A percentile compares a stretch with the other conserved stretches of the same genome.
Evolutionary conservation across 345 rosid genomes (phyloP).

Genomic region (Heritiera fomes): DNA sequence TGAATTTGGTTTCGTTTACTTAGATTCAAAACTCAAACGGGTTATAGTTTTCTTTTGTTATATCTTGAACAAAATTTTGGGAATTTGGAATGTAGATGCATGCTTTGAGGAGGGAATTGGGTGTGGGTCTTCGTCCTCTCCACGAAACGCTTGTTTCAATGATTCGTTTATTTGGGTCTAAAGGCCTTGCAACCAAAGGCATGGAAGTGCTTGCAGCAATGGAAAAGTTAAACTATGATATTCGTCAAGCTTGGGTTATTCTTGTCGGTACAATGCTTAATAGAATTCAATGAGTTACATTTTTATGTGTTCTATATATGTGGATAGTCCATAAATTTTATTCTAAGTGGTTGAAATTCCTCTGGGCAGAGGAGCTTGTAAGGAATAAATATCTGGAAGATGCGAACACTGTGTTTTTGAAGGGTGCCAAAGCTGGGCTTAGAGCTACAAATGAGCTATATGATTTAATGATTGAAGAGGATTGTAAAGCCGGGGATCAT

Average conservation of each 20-base stretch:
- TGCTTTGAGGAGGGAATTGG: slow-evolving; percentile 78
- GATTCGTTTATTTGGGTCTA: slow-evolving; percentile 68
- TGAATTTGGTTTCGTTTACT: background rate
- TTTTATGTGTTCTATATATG: background rate
- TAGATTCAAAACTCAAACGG: background rate
- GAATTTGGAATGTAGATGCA: slow-evolving; percentile 56
- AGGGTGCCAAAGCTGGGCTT: slow-evolving; percentile 78
- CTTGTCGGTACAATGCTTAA: slow-evolving; percentile 68
- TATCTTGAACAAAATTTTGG: slow-evolving; percentile 1
- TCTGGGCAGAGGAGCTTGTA: slow-evolving; percentile 71
- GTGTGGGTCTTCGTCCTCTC: slow-evolving; percentile 76
- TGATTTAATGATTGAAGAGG: slow-evolving; percentile 83
- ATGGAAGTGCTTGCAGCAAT: slow-evolving; percentile 77
- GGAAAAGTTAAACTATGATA: slow-evolving; percentile 78
- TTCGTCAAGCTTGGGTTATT: slow-evolving; percentile 85
- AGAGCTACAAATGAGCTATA: slow-evolving; percentile 82
- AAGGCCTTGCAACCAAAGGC: slow-evolving; percentile 69
- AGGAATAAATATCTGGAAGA: slow-evolving; percentile 71
- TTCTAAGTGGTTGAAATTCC: slow-evolving; percentile 20
- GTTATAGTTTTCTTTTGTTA: background rate
- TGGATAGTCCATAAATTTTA: background rate
- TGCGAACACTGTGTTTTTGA: slow-evolving; percentile 85
- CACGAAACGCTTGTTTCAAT: slow-evolving; percentile 80
- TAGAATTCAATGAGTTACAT: background rate
- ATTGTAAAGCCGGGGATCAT: slow-evolving; percentile 92